A percentile compares a stretch with the other conserved stretches of the same genome.
These are phyloP conservation scores for Fusarium sp. DNA, from an alignment of 2,329 filamentous ascomycete genomes.

Conservation along the genomic window DNA sequence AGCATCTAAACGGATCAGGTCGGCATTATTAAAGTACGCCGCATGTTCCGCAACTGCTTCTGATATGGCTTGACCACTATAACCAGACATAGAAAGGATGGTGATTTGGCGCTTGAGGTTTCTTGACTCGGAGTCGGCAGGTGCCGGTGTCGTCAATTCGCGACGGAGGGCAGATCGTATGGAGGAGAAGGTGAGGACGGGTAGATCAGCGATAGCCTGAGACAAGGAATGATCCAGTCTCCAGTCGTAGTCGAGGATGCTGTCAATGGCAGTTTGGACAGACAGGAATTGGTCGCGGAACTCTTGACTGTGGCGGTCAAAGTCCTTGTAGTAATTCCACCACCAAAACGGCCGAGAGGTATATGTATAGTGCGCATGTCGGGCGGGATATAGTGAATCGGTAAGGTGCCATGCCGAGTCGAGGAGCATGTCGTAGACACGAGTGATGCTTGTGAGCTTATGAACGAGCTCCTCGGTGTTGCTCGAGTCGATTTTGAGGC, in stretches of 20 bases:
- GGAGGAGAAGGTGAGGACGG: slow-evolving; percentile 48
- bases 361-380: slow-evolving; percentile 51
- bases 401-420: slow-evolving; percentile 53
- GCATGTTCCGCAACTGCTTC: slow-evolving; percentile 70
- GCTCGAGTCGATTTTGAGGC: slow-evolving; percentile 4
- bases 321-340: slow-evolving; percentile 54
- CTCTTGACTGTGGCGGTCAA: slow-evolving; percentile 45
- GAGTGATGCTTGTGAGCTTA: slow-evolving; percentile 34
- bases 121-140: slow-evolving; percentile 48
- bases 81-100: slow-evolving; percentile 53
- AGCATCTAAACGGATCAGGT: slow-evolving; percentile 76
- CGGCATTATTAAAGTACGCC: slow-evolving; percentile 71
- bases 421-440: slow-evolving; percentile 51
- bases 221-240: slow-evolving; percentile 49
- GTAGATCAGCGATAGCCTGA: slow-evolving; percentile 52
- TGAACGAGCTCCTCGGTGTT: slow-evolving; percentile 28
- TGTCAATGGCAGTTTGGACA: slow-evolving; percentile 43
- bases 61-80: slow-evolving; percentile 53
- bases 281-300: slow-evolving; percentile 48
- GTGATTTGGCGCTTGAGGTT: slow-evolving; percentile 53
- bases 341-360: slow-evolving; percentile 54
- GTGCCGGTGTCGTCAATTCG: slow-evolving; percentile 46
- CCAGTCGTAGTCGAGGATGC: slow-evolving; percentile 47
- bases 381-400: slow-evolving; percentile 50
- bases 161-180: slow-evolving; percentile 45